Base-by-base conservation (phyloP, 345 rosid species). In the Pugionium dolabratum region DNA sequence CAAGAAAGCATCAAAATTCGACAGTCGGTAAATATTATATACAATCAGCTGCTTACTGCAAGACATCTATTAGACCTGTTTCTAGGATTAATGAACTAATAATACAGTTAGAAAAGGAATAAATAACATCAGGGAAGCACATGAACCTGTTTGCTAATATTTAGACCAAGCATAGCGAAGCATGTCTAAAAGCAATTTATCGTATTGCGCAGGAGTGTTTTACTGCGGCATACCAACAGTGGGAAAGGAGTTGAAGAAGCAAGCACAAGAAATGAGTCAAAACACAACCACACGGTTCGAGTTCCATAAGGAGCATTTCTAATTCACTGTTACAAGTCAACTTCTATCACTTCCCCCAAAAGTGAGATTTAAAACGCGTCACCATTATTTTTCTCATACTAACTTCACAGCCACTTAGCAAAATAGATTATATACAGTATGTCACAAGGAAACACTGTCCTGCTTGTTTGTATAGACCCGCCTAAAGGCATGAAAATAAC, bases 301-400 rank as follows among this genome's bases (percentile, higher is more conserved):
- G 69, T 94, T 94, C 72, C 99, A 90, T 81, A 90, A 94, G 66
- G 99, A 94, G 76, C 76, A 83, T 74, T 94, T 88, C 88, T 94
- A 69, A 84, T 61, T 50, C 25, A 43, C 59, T 34, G 54, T 45
- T 39, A 62, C 62, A 64, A 43, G 61, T 44, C 71, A 36, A n/a
- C 54, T 42, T 40, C 69, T 9, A 64, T 48, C 75, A 66, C 31
- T 51, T 64, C 26, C 44, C 71, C 31, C 37, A 31, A 46, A 66
- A 18, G 72, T 51, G 72, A 73, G 67, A 37, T 52, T 66, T 1
- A 48, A 58, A 43, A 59, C 70, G 61, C 46, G 36, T 18, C 18
- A 18, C 18, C 18, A 29, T 29, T 66, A 50, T 66, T 73, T 72
- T 72, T 64, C 40, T 10, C 66, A 51, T 59, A 55, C 76, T 73